Conservation (phyloP, 345 rosid species). For the Streptanthus diversifolius region DNA sequence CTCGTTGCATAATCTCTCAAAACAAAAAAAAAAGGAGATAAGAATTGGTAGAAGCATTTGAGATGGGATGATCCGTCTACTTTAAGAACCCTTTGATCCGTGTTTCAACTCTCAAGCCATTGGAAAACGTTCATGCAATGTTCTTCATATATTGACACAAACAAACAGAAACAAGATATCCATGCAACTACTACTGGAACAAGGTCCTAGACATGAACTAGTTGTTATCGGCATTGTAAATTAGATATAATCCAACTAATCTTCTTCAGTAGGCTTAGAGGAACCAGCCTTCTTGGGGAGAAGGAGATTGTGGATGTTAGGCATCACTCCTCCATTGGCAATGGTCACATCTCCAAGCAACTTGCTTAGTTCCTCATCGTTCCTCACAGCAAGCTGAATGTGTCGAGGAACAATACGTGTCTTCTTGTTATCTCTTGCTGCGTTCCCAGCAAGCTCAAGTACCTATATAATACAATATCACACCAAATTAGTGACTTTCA, state of each 20-base stretch:
- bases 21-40: too few relatives aligned
- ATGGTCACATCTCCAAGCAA: constrained; percentile 87
- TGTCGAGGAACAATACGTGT: constrained; percentile 84
- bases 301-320: constrained; percentile 92
- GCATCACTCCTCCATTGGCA: constrained; percentile 96
- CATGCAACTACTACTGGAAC: too few relatives aligned
- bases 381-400: constrained; percentile 86
- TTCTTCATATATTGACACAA: too few relatives aligned
- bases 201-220: not conserved
- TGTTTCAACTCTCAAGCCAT: too few relatives aligned
- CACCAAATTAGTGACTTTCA: not conserved
- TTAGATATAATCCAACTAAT: constrained; percentile 41
- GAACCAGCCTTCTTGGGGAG: constrained; percentile 80
- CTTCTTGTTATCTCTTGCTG: constrained; percentile 91
- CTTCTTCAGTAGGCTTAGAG: constrained; percentile 49
- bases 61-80: too few relatives aligned
- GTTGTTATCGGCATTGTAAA: too few relatives aligned
- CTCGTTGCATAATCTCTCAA: too few relatives aligned
- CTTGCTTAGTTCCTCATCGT: constrained; percentile 91
- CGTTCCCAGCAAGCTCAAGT: constrained; percentile 84
- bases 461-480: constrained; percentile 38
- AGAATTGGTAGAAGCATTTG: too few relatives aligned
- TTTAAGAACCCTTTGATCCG: too few relatives aligned
- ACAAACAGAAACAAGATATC: too few relatives aligned
- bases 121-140: too few relatives aligned